These are phyloP conservation scores for Jatropha curcas DNA, from an alignment of 345 rosid genomes.

Conservation along the genomic window DNA sequence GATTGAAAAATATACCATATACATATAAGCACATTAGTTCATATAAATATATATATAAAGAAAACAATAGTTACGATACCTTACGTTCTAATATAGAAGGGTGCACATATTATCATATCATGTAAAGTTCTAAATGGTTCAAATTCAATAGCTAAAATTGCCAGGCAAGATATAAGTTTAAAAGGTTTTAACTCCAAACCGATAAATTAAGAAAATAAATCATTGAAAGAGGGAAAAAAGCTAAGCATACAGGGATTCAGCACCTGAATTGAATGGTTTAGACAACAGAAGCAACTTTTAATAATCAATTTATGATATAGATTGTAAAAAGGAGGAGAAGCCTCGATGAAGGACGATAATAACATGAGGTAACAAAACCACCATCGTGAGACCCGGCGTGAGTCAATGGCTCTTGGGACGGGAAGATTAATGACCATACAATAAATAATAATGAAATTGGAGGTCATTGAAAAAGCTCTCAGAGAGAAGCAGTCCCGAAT, in stretches of 20 bases:
- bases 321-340: constrained; percentile 8
- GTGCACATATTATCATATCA: background rate
- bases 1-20: too few relatives aligned
- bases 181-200: too few relatives aligned
- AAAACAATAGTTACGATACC: background rate
- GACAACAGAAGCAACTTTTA: background rate
- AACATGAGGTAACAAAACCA: too few relatives aligned
- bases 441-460: constrained; percentile 41
- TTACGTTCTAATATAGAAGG: background rate
- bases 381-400: constrained; percentile 41
- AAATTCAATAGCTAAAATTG: background rate
- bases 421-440: constrained; percentile 62
- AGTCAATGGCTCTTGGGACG: constrained; percentile 32
- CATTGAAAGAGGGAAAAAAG: background rate
- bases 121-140: background rate
- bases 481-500: constrained; percentile 83
- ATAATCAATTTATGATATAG: background rate
- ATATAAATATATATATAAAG: too few relatives aligned
- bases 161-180: background rate
- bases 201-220: too few relatives aligned
- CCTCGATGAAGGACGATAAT: too few relatives aligned
- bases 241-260: background rate
- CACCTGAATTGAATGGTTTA: constrained; percentile 6
- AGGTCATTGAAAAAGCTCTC: constrained; percentile 66
- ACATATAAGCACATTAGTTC: too few relatives aligned